Base-by-base conservation (phyloP, 192 early-diverging fungal genomes). In the Coemansia sp. region DNA sequence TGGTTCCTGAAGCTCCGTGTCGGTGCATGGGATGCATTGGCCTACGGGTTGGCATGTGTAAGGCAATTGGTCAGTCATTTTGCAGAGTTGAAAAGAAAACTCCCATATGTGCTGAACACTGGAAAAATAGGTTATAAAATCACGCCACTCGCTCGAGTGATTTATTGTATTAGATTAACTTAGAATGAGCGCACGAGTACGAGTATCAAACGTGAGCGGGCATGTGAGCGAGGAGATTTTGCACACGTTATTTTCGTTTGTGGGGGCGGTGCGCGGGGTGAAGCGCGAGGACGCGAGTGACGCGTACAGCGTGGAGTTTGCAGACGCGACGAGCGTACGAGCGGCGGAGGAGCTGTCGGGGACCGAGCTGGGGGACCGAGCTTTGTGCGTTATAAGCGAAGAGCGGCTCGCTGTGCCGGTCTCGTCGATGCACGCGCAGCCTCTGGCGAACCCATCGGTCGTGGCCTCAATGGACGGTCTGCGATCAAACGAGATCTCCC, bases 401-500 rank as follows among this genome's bases (percentile, higher is more conserved):
- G 60, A 76, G 7, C n/a, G 17, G 15, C 51, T 3, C 39, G 14
- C 7, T 41, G 39, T 41, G 5, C 53, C 0, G 19, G 37, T 9
- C 7, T 24, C 7, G 25, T 53, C n/a, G 8, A 12, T 49, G 5
- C 48, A 64, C 19, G 64, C 70, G 19, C 37, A 75, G 45, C 74
- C 81, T 1, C 27, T 85, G 24, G 71, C 76, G 10, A 73, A 82
- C 23, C 54, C 83, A 2, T 7, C 83, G 38, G 73, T 75, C 2
- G 75, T 84, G 1, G 73, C 83, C 17, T 69, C 65, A 59, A 71
- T 75, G 72, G 66, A 25, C 73, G 0, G 54, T 45, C 6, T 83
- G 1, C 37, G 79, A 86, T 23, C 84, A 0, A 89, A 92, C 35
- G 90, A 91, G 64, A 92, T 91, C 53, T 83, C 89, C 3, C 82